phyloP scores from a whole-genome alignment of 176 grass and related monocot species.

The Thalia dealbata region DNA sequence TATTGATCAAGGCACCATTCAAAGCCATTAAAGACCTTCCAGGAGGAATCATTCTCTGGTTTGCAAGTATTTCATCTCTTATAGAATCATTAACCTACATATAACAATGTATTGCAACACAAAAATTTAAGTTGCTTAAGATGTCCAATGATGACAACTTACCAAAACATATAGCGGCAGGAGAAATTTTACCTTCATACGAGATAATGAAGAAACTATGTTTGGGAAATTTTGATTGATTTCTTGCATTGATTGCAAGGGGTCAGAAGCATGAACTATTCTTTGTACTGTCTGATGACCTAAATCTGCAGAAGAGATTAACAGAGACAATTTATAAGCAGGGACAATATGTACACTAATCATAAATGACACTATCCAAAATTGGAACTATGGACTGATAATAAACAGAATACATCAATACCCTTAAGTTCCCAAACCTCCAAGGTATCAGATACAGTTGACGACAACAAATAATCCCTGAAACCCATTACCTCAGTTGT shows the following conservation, averaged over 20 bases:
- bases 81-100: slow-evolving; percentile 71
- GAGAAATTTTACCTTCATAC: slow-evolving; percentile 56
- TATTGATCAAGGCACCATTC: slow-evolving; percentile 96
- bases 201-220: slow-evolving; percentile 93
- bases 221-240: slow-evolving; percentile 98
- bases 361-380: neutral
- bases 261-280: slow-evolving; percentile 90
- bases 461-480: slow-evolving; percentile 86
- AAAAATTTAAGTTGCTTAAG: slow-evolving; percentile 9
- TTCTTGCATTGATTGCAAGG: slow-evolving; percentile 97
- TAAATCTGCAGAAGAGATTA: slow-evolving; percentile 52
- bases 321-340: slow-evolving; percentile 22
- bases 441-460: slow-evolving; percentile 76
- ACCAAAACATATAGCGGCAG: slow-evolving; percentile 3
- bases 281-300: slow-evolving; percentile 94
- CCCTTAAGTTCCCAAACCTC: slow-evolving; percentile 99
- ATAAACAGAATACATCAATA: slow-evolving; percentile 26
- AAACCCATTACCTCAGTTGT: slow-evolving; percentile 75
- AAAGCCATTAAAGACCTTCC: slow-evolving; percentile 96
- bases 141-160: slow-evolving; percentile 1
- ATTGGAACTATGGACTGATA: neutral
- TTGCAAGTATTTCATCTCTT: slow-evolving; percentile 87
- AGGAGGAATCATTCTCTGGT: slow-evolving; percentile 96
- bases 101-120: slow-evolving; percentile 17
- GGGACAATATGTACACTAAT: neutral